Base-by-base conservation (phyloP, 2,329 filamentous ascomycete species). In the Monosporascus sp. region DNA sequence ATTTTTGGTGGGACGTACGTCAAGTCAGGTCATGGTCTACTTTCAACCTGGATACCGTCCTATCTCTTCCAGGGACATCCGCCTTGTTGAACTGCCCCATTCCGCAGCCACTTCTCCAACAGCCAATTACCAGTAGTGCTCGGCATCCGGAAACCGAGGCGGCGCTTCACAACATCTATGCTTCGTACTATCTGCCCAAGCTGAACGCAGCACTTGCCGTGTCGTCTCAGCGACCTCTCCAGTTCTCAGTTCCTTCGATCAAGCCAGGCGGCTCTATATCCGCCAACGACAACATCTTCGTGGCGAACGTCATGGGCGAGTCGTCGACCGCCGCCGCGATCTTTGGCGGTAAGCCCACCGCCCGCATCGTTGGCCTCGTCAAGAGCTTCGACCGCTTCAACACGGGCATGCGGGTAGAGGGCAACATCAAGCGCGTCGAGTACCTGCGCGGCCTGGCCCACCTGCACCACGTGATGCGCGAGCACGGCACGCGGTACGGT, bases 1-100 rank as follows among this genome's bases (percentile, higher is more conserved):
- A 96, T 74, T 96, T 93, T 71, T 97, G 93, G 93, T 97, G 91
- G 89, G 93, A 97, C 65, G 81, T 96, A 54, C 88, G 93, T 61
- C 93, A 95, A 68, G 78, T 97, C 60, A 85, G 89, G 58, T 81
- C 85, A 57, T 97, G 93, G 93, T 81, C 81, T 50, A 81, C 84
- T 61, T 97, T 97, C 80, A 89, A 83, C 59, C 75, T 89, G 11
- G 70, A 78, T 51, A 84, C 86, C 53, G 86, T 97, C 67, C 79
- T 87, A 60, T 77, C 82, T 6, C 84, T 96, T 46, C 88, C 87
- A 1, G 85, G 85, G 35, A 85, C 94, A 24, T 79, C 86, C 7
- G 78, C 82, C 22, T 82, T 96, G 22, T 83, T 97, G 54, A 84
- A 83, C 60, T 85, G 88, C 61, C 79, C 86, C 5, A 78, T 93